Percentiles rank a stretch among this genome's conserved stretches.
Evolutionary conservation across 148 eudicot genomes (phyloP).

Genomic region (Selenicereus undatus): DNA sequence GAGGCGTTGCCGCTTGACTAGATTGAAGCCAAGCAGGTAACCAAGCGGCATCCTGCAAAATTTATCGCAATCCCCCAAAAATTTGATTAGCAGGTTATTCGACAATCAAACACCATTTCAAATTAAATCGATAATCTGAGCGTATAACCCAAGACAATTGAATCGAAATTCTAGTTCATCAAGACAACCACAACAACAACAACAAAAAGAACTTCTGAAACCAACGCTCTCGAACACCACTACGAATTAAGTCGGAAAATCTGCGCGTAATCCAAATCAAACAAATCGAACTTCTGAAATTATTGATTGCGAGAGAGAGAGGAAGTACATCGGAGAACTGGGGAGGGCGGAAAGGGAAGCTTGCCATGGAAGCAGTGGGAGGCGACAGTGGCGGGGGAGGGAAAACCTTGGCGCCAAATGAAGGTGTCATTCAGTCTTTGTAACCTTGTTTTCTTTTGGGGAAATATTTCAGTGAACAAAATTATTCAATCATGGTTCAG

Average conservation of each 20-base stretch:
- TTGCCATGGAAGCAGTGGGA: constrained; percentile 18
- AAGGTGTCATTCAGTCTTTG: no score
- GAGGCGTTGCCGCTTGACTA: constrained; percentile 11
- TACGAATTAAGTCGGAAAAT: not conserved
- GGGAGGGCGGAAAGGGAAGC: constrained; percentile 35
- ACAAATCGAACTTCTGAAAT: not conserved
- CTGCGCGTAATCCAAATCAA: not conserved
- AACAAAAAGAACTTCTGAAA: no score
- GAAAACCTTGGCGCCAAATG: constrained; percentile 3
- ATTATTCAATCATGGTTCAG: no score
- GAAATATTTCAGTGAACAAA: no score
- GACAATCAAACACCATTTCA: not conserved
- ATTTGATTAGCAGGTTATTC: no score
- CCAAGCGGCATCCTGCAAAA: constrained; percentile 33
- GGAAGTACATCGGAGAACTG: constrained; percentile 38
- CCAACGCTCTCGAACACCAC: not conserved
- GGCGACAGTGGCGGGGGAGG: not conserved
- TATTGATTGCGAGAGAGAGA: not conserved
- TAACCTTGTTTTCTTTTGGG: no score
- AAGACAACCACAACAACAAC: no score
- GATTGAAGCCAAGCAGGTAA: constrained; percentile 42
- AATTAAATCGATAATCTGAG: not conserved
- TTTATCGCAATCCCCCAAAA: not conserved
- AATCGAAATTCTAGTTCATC: not conserved
- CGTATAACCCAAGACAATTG: not conserved